Evolutionary conservation across 1,139 yeast genomes (phyloP), one percentile per base, ranked within the genome.

Genomic region (Pichia sp.): DNA sequence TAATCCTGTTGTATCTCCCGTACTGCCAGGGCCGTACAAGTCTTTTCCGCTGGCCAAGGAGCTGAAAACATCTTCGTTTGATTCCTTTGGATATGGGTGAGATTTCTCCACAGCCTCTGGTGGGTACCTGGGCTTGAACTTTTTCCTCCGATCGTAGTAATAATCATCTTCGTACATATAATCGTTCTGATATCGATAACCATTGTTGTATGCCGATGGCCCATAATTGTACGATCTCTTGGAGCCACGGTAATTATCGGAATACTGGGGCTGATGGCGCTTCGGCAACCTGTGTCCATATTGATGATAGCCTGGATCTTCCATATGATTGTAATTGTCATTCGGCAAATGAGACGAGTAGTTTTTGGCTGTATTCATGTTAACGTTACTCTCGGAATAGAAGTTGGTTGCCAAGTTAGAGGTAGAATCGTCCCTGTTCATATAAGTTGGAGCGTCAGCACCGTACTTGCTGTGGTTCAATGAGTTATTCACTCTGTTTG

Each of bases 391-490:
- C 10, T 15, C 23, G 11, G 16, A 30, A 11, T 38, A 40, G 34
- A 13, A 13, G 7, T 36, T 36, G 10, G 29, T 30, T 29, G 54
- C 52, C n/a, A 26, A 13, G 30, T 50, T 47, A 8, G 26, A 15
- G 15, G 45, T 43, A 34, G 56, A 53, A 10, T 50, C 49, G 26
- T 15, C 41, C 26, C 55, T 50, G 15, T 45, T 40, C 57, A 51
- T 53, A 15, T 47, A 47, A 40, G 38, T 31, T 26, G 57, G 50
- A n/a, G 38, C 44, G 8, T 53, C 58, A 4, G 45, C 48, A 5
- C 67, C 66, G 47, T 64, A 63, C 50, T 54, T 59, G 15, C 65
- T 63, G 51, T 63, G 66, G 46, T 60, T 55, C 10, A 64, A 48
- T 1, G 67, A 64, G 31, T 47, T 47, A 11, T 23, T 11, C 32